Evolutionary conservation across 2,329 filamentous ascomycete species (phyloP), one percentile per base, ranked within the genome.

Genomic region (Verticillium tricorpus): DNA sequence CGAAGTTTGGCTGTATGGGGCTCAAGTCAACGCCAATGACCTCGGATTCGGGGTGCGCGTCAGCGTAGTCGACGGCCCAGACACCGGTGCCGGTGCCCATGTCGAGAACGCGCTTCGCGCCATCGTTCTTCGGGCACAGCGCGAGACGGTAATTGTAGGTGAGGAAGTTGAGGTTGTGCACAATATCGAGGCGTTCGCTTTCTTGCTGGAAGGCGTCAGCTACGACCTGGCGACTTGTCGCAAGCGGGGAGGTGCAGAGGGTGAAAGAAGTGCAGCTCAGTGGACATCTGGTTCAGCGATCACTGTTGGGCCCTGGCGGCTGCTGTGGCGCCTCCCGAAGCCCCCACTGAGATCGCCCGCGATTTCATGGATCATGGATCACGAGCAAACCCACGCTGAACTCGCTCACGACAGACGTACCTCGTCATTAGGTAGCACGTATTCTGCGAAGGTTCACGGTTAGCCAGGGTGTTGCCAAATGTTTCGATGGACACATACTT

Each of bases 101-200:
- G 57, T 59, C 57, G 39, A 59, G 57, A 6, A 59, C 57, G 11
- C 57, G 37, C 45, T 64, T 61, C 4, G 58, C 45, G 2, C 45
- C 45, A 54, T 9, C 64, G 62, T 22, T 60, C 1, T 62, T 57
- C 28, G 40, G 31, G n/a, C 65, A 58, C 0, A 66, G 66, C 0
- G 67, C 57, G 12, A 60, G 59, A 22, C 61, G 67, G 5, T 67
- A 61, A 45, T 71, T 71, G 39, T 76, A 77, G 45, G 76, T 72
- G 45, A 81, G 76, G 35, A 80, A 67, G 70, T 81, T 80, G 67
- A 86, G 78, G 66, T 84, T 78, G 70, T 86, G 82, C 66, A 83
- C 80, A 65, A 83, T 72, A 64, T 86, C 82, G 17, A 85, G 74
- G 14, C 83, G 80, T 65, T 84, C 80, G 58, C 83, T 74, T 69